Base-by-base conservation (phyloP, 768 basidiomycete genomes). In the Rhodotorula paludigena region DNA sequence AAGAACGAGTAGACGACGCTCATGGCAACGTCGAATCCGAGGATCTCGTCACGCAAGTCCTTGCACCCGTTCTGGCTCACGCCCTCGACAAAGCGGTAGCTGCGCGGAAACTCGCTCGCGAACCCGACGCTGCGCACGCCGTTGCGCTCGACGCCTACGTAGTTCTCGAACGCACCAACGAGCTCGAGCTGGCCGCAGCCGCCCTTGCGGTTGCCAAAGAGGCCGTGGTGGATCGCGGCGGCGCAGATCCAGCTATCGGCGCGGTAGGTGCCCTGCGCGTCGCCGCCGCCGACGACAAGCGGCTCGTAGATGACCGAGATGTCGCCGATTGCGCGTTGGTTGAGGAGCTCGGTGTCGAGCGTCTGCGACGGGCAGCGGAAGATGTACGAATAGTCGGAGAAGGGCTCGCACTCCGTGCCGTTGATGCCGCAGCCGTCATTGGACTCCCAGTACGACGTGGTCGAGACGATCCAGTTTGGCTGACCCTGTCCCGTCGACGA, bases 181-280 rank as follows among this genome's bases (percentile, higher is more conserved):
- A 90, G 82, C 49, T 84, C 81, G 33, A 90, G 74, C 28, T 86
- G 81, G 47, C 83, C 88, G 73, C 90, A 92, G n/a, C 90, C 90
- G 9, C 91, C 90, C 66, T 78, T 83, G 4, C 80, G 81, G 69
- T 86, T 80, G 60, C 62, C 59, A 32, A 59, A 71, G 9, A 82
- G 84, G 78, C 76, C 90, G 86, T 86, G 85, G 80, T 92, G 90
- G 47, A 86, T 81, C 47, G 89, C 90, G 48, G 90, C 86, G 48
- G 89, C 85, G 76, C 91, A 92, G 44, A 92, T 84, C 76, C 92
- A 92, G 63, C 83, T 85, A 76, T 92, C 91, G 3, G 85, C 89
- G 74, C 91, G 83, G 74, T 92, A 92, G 8, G 89, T 91, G 23
- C 76, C 75, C 54, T 85, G 81, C 1, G 68, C 68, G 78, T 90